Evolutionary conservation across 225 moss, liverwort and hornwort genomes (phyloP), one percentile per base, ranked within the genome.

Genomic region (Asterella californica): DNA sequence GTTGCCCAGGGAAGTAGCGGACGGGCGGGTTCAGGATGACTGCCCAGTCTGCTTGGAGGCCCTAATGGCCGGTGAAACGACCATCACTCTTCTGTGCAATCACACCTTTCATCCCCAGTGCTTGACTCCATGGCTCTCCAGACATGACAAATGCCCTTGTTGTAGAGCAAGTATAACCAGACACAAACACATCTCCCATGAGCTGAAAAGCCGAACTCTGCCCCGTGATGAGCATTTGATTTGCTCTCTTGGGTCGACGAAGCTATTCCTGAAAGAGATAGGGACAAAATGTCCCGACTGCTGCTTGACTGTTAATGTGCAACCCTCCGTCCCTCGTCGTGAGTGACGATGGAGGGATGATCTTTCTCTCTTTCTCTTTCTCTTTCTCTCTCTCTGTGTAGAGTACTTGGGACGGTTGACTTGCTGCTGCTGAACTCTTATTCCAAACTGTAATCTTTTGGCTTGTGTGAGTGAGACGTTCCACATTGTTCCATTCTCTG

Each of bases 51-150:
- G 96, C 78, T 72, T 96, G 49, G 96, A 96, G 59, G 88, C 84
- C 27, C 89, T 96, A 47, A n/a, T 90, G 47, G 77, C 76, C n/a
- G 96, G 94, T 25, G 90, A 93, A 79, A 88, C 84, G 29, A 88
- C 94, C 29, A 81, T 94, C 72, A 65, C 89, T 36, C 83, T 96
- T 60, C 91, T 90, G 21, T 96, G 96, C 60, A 91, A 80, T 47
- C 96, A 96, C 67, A 91, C 88, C 77, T 96, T 93, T 70, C 96
- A 96, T 64, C 94, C 89, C 19, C 91, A 96, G 76, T 96, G 96
- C 75, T 85, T 96, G 61, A 93, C 87, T 61, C 96, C 94, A 0
- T 96, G 96, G 96, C 89, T 96, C 15, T 82, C 87, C 70, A 86
- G 84, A 61, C 94, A 96, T 75, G 89, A 87, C 76, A 93, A 94